Conservation (phyloP, 2,329 filamentous ascomycete species). For the Colletotrichum sp. region DNA sequence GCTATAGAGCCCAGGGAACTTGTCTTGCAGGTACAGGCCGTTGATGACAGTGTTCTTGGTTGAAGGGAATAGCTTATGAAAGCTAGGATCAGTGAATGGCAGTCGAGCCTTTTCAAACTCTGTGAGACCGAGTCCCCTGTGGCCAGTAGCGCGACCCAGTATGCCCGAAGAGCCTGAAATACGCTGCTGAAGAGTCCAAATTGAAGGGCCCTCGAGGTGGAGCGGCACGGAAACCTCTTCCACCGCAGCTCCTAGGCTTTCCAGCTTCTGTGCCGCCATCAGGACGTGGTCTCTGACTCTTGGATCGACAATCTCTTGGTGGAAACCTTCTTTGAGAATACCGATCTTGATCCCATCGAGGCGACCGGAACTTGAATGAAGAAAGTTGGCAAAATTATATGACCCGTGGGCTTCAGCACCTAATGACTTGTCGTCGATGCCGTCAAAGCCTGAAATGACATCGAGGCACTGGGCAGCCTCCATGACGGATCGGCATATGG, state of each 20-base stretch:
- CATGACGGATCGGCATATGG: slow-evolving; percentile 42
- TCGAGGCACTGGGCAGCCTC: slow-evolving; percentile 48
- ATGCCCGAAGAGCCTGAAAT: slow-evolving; percentile 47
- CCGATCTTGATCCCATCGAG: slow-evolving; percentile 43
- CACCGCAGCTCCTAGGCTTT: slow-evolving; percentile 51
- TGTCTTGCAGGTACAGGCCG: slow-evolving; percentile 48
- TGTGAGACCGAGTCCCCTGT: slow-evolving; percentile 52
- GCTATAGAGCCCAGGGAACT: slow-evolving; percentile 50
- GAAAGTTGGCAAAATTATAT: slow-evolving; percentile 26
- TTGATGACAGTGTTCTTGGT: slow-evolving; percentile 62
- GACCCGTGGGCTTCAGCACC: slow-evolving; percentile 33
- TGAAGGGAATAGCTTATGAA: slow-evolving; percentile 54
- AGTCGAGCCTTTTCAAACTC: slow-evolving; percentile 55
- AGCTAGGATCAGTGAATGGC: slow-evolving; percentile 50
- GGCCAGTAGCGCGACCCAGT: slow-evolving; percentile 47
- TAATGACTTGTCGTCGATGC: slow-evolving; percentile 50
- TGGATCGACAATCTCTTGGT: slow-evolving; percentile 39
- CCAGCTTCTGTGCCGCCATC: slow-evolving; percentile 44
- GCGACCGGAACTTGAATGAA: slow-evolving; percentile 21
- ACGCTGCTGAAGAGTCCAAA: slow-evolving; percentile 55
- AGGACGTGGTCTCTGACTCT: slow-evolving; percentile 45
- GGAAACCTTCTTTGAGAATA: slow-evolving; percentile 49
- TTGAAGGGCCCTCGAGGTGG: slow-evolving; percentile 50
- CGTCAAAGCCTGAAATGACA: slow-evolving; percentile 51
- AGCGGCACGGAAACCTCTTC: slow-evolving; percentile 55